Evolutionary conservation across 495 filamentous ascomycete species (phyloP), one percentile per base, ranked within the genome.

Genomic region (Penicillium cataractarum): DNA sequence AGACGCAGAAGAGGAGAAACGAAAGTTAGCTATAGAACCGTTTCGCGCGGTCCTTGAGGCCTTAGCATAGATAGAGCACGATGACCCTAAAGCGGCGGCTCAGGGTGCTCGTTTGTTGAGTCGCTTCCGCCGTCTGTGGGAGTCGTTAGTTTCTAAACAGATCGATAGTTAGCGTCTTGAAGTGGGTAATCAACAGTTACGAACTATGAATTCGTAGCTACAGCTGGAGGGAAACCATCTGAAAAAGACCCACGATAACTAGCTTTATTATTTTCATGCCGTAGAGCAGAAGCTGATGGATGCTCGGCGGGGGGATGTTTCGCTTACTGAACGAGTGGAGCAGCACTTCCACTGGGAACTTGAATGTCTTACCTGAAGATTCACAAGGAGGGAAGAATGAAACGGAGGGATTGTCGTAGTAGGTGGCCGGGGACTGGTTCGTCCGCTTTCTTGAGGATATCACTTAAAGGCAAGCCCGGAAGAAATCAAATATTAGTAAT

Each of bases 61-160:
- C 7, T 27, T 64, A 24, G 21, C 19, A 31, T 13, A 40, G 40
- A 32, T 64, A 10, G 62, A 64, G 46, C 50, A 24, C 6, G 62
- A 60, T 26, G 62, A 64, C 29, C 56, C 62, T 2, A 64, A 64
- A 35, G 26, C 53, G 3, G 62, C 62, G 9, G 35, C 49, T n/a
- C 56, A 59, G 29, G 62, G 27, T 8, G 56, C 62, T 29, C 56
- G 56, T 17, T 29, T 59, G 4, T 37, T 63, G 40, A 27, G 55
- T 7, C 32, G 58, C 21, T 60, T 55, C 19, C 56, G 57, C 24
- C 62, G 62, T 4, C 19, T 60, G 4, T 64, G 50, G 51, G 62
- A 64, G 51, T 64, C 57, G 12, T 64, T 31, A 13, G 26, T 37
- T n/a, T 15, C 55, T n/a, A 58, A 58, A 33, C 55, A 48, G 21